Evolutionary conservation across 768 basidiomycete genomes (phyloP).

Genomic region (Lenzites betulinus): DNA sequence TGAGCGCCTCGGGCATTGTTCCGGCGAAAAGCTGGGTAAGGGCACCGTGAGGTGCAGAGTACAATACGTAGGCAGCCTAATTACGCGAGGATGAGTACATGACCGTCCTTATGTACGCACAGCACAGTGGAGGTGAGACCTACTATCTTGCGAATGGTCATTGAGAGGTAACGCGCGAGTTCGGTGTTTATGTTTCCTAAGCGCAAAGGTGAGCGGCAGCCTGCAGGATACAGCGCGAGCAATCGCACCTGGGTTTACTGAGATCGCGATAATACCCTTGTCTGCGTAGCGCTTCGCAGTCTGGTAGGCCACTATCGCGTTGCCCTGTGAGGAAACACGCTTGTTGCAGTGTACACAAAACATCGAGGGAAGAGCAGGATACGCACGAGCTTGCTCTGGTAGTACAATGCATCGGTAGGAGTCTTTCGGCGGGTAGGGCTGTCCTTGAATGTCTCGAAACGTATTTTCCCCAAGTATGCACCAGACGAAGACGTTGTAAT

Average conservation of each 20-base stretch:
- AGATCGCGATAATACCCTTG: constrained; percentile 44
- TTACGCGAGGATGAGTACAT: background rate
- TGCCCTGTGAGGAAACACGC: constrained; percentile 35
- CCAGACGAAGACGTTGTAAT: constrained; percentile 49
- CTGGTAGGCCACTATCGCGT: constrained; percentile 49
- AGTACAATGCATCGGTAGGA: constrained; percentile 24
- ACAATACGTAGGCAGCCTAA: constrained; percentile 22
- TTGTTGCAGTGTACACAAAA: too few species aligned
- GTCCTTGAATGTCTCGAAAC: constrained; percentile 43
- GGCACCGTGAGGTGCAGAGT: constrained; percentile 35
- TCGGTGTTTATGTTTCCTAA: constrained; percentile 26
- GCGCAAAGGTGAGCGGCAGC: constrained; percentile 27
- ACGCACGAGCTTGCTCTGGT: constrained; percentile 50
- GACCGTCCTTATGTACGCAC: too few species aligned
- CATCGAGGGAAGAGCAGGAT: too few species aligned
- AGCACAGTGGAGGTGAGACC: background rate
- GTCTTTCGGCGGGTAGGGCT: constrained; percentile 25
- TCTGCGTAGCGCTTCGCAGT: constrained; percentile 48
- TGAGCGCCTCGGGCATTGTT: constrained; percentile 40
- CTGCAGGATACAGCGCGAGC: too few species aligned
- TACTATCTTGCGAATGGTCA: constrained; percentile 2
- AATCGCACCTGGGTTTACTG: constrained; percentile 47
- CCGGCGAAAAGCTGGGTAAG: constrained; percentile 36
- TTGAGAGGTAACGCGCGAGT: constrained; percentile 5
- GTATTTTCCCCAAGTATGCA: constrained; percentile 35